Conservation (phyloP, 306 rosid genomes). For the Vachellia pachyceras region DNA sequence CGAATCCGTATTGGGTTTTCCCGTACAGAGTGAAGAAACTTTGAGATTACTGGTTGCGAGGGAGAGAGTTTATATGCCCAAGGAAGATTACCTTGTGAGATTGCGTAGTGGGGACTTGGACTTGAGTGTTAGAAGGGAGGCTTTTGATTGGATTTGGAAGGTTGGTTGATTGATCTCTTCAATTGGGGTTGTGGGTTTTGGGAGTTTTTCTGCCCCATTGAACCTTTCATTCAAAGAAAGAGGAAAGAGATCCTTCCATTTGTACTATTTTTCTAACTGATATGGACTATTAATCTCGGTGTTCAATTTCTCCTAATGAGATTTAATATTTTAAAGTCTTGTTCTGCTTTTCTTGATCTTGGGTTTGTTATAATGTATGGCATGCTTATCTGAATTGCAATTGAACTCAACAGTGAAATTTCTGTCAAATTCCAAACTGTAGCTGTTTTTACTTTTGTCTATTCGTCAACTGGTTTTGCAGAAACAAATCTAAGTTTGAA, state of each 20-base stretch:
- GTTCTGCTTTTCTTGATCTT: background rate
- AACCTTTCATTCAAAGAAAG: conserved; percentile 10
- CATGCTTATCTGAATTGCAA: conserved; percentile 6
- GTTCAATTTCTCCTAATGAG: conserved; percentile 8
- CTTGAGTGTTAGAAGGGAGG: conserved; percentile 60
- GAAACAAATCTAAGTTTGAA: background rate
- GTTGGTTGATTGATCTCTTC: conserved; percentile 45
- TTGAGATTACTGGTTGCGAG: conserved; percentile 55
- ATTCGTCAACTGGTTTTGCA: background rate
- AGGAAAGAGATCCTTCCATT: background rate
- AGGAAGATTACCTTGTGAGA: conserved; percentile 63
- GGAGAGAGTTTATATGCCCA: conserved; percentile 68
- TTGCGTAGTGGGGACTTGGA: conserved; percentile 68
- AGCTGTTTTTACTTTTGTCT: background rate
- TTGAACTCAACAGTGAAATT: background rate
- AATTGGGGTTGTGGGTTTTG: conserved; percentile 35
- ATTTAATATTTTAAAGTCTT: background rate
- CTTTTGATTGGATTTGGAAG: conserved; percentile 87
- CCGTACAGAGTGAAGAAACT: conserved; percentile 52
- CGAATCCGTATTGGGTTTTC: conserved; percentile 41
- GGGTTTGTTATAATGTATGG: conserved; percentile 26
- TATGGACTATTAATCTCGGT: conserved; percentile 5
- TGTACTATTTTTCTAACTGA: background rate
- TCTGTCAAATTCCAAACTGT: background rate
- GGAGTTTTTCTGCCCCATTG: conserved; percentile 8